These are phyloP conservation scores for Aspergillus cejpii DNA, from an alignment of 2,329 filamentous ascomycete genomes.

Conservation along the genomic window DNA sequence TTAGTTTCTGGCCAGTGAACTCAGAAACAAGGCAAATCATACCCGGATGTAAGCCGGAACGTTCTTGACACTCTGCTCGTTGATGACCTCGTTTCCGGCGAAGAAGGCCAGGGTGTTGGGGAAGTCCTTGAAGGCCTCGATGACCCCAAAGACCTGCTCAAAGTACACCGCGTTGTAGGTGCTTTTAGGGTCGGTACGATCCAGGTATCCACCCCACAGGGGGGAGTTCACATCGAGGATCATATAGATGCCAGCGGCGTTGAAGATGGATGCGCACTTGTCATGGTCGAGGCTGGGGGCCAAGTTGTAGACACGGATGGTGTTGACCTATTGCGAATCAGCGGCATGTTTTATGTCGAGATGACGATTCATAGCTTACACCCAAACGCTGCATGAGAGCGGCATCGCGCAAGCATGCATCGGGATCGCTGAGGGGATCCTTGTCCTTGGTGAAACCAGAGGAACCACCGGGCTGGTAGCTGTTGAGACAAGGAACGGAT, in stretches of 20 bases:
- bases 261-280: slow-evolving; percentile 58
- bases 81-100: slow-evolving; percentile 62
- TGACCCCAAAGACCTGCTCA: slow-evolving; percentile 53
- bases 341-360: neutral
- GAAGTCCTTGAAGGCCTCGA: slow-evolving; percentile 61
- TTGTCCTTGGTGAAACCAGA: slow-evolving; percentile 49
- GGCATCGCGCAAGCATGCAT: slow-evolving; percentile 56
- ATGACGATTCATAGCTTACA: slow-evolving; percentile 30
- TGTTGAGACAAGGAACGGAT: slow-evolving; percentile 19
- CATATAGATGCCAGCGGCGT: slow-evolving; percentile 60
- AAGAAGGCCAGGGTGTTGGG: slow-evolving; percentile 62
- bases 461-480: slow-evolving; percentile 58
- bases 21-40: no score
- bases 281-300: slow-evolving; percentile 55
- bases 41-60: slow-evolving; percentile 55
- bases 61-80: slow-evolving; percentile 49
- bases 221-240: slow-evolving; percentile 61
- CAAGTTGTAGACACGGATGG: slow-evolving; percentile 60
- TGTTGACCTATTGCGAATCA: slow-evolving; percentile 45
- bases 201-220: slow-evolving; percentile 49
- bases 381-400: slow-evolving; percentile 57
- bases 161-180: slow-evolving; percentile 54
- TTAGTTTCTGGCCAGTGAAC: no score
- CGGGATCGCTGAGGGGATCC: slow-evolving; percentile 54
- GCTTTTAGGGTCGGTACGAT: slow-evolving; percentile 49